These are phyloP conservation scores for Neurospora terricola DNA, from an alignment of 495 filamentous ascomycete genomes.

Conservation along the genomic window DNA sequence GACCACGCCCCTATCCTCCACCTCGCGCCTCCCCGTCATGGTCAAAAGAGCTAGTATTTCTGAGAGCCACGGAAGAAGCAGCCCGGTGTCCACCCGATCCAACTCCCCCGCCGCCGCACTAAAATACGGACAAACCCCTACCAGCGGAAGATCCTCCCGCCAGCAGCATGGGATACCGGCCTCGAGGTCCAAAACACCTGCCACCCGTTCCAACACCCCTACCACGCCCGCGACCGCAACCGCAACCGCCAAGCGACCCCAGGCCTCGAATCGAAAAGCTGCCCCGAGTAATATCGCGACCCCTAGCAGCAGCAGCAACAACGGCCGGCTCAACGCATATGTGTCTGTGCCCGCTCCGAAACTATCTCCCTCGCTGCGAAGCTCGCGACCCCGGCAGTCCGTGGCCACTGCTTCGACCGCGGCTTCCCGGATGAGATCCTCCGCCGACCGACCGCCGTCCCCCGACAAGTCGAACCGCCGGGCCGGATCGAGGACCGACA, in stretches of 20 bases:
- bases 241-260: slow-evolving; percentile 25
- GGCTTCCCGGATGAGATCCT: slow-evolving; percentile 49
- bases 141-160: slow-evolving; percentile 31
- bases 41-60: slow-evolving; percentile 32
- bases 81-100: slow-evolving; percentile 38
- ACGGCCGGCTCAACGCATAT: slow-evolving; percentile 42
- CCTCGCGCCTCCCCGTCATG: slow-evolving; percentile 35
- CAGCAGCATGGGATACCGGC: slow-evolving; percentile 14
- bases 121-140: slow-evolving; percentile 20
- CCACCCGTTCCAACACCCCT: slow-evolving; percentile 22
- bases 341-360: slow-evolving; percentile 41
- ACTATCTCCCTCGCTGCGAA: slow-evolving; percentile 61
- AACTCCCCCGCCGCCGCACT: slow-evolving; percentile 36
- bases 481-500: slow-evolving; percentile 23
- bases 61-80: slow-evolving; percentile 27
- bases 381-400: slow-evolving; percentile 70
- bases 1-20: slow-evolving; percentile 21
- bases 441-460: slow-evolving; percentile 27
- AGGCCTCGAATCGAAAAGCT: slow-evolving; percentile 20
- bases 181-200: slow-evolving; percentile 25
- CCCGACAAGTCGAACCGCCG: slow-evolving; percentile 29
- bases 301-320: slow-evolving; percentile 11
- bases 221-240: slow-evolving; percentile 8
- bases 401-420: slow-evolving; percentile 63
- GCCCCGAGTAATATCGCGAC: slow-evolving; percentile 21